These are phyloP conservation scores for Thelonectria blattea DNA, from an alignment of 2,329 filamentous ascomycete genomes.

Conservation along the genomic window DNA sequence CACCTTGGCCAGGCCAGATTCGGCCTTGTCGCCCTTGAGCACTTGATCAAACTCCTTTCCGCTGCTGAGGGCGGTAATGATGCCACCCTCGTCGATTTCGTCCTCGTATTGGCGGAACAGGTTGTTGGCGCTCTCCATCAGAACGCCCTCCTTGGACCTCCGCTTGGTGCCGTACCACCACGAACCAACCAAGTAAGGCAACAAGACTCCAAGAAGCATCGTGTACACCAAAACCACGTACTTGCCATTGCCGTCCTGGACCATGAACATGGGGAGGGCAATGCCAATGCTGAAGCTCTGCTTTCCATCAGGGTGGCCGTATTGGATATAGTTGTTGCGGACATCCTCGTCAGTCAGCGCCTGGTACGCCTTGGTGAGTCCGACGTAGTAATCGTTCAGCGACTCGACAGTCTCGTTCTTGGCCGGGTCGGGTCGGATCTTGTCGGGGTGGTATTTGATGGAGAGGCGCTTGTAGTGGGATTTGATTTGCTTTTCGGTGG, in stretches of 20 bases:
- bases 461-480: slow-evolving; percentile 87
- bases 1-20: slow-evolving; percentile 80
- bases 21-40: slow-evolving; percentile 78
- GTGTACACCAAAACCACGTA: slow-evolving; percentile 93
- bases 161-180: slow-evolving; percentile 99
- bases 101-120: slow-evolving; percentile 94
- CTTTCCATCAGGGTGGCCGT: slow-evolving; percentile 95
- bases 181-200: slow-evolving; percentile 91
- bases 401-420: slow-evolving; percentile 89
- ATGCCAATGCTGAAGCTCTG: slow-evolving; percentile 98
- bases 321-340: slow-evolving; percentile 95
- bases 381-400: slow-evolving; percentile 88
- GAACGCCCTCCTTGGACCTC: slow-evolving; percentile 89
- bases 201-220: slow-evolving; percentile 81
- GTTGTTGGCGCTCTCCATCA: slow-evolving; percentile 92
- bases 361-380: slow-evolving; percentile 97
- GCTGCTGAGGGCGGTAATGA: slow-evolving; percentile 80
- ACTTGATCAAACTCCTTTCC: slow-evolving; percentile 84
- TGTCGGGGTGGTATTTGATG: slow-evolving; percentile 90
- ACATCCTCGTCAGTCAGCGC: slow-evolving; percentile 96
- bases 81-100: slow-evolving; percentile 77
- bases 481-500: slow-evolving; percentile 90
- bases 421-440: slow-evolving; percentile 78
- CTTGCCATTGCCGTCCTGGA: slow-evolving; percentile 93
- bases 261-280: slow-evolving; percentile 88